A percentile compares a stretch with the other conserved stretches of the same genome.
These are phyloP conservation scores for Terana coerulea DNA, from an alignment of 768 basidiomycete genomes.

Conservation along the genomic window DNA sequence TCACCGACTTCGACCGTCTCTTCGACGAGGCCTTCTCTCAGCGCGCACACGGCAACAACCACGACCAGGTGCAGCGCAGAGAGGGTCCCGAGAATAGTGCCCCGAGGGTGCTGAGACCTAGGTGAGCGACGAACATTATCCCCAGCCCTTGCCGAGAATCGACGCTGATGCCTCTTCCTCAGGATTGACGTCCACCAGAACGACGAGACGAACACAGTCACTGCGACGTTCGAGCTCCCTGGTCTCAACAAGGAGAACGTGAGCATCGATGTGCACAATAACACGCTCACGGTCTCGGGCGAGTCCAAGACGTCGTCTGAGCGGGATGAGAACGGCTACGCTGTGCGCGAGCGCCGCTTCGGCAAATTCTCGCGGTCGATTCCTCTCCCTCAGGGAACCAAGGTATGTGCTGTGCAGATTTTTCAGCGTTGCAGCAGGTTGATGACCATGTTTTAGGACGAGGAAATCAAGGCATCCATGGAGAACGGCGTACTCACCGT, in stretches of 20 bases:
- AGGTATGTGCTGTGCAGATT: background rate
- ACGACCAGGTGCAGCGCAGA: background rate
- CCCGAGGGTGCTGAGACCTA: background rate
- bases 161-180: background rate
- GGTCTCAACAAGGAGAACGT: conserved; percentile 49
- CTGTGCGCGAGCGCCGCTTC: conserved; percentile 28
- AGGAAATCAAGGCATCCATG: conserved; percentile 26
- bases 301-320: conserved; percentile 34
- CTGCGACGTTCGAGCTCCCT: conserved; percentile 55
- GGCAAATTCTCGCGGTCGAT: conserved; percentile 26
- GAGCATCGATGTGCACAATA: conserved; percentile 46
- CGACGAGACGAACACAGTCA: conserved; percentile 41
- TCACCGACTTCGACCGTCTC: conserved; percentile 28
- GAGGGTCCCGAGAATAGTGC: no score
- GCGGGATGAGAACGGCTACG: conserved; percentile 31
- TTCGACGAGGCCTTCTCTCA: background rate
- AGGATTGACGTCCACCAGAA: conserved; percentile 58
- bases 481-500: conserved; percentile 25
- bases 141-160: background rate
- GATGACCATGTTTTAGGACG: no score
- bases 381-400: conserved; percentile 7
- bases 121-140: background rate
- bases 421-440: conserved; percentile 15
- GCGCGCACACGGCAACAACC: background rate
- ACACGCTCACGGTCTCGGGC: conserved; percentile 47